Evolutionary conservation across 805 yeast genomes (phyloP).

Genomic region (Ogataea pignaliae): DNA sequence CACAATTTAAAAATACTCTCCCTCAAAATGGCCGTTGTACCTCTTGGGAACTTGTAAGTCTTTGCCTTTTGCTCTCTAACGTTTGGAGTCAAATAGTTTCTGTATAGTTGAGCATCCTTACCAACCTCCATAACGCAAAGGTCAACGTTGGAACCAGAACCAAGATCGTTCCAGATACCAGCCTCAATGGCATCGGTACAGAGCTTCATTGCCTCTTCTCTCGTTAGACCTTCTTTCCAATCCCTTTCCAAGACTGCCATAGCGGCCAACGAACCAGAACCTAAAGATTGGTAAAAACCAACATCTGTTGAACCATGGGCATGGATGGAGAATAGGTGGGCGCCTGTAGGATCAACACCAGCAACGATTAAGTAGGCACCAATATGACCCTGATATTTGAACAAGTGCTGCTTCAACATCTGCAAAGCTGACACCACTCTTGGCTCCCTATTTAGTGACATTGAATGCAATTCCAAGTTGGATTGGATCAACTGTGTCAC

Average conservation of each 20-base stretch:
- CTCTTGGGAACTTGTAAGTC: constrained; percentile 82
- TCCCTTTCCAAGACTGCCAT: constrained; percentile 93
- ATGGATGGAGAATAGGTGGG: constrained; percentile 86
- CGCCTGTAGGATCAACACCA: constrained; percentile 95
- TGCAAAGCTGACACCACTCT: constrained; percentile 92
- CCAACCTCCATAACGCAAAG: constrained; percentile 95
- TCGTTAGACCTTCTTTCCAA: constrained; percentile 75
- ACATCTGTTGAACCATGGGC: constrained; percentile 98
- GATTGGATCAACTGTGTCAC: constrained; percentile 92
- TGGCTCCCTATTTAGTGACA: constrained; percentile 81
- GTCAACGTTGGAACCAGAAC: constrained; percentile 98
- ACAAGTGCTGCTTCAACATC: constrained; percentile 89
- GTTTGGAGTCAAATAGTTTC: constrained; percentile 91
- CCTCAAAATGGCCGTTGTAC: constrained; percentile 85
- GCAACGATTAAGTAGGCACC: constrained; percentile 99
- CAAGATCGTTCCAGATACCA: constrained; percentile 98
- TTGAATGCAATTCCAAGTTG: constrained; percentile 83
- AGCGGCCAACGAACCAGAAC: constrained; percentile 97
- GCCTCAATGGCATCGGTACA: constrained; percentile 93
- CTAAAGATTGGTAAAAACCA: constrained; percentile 87
- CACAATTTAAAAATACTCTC: constrained; percentile 62
- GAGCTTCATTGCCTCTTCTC: constrained; percentile 86
- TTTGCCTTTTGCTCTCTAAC: constrained; percentile 76
- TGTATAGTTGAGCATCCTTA: constrained; percentile 75
- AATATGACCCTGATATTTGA: constrained; percentile 94